A percentile compares a stretch with the other conserved stretches of the same genome.
phyloP scores from a whole-genome alignment of 176 grass and related monocot species.

The Luzula sylvatica region DNA sequence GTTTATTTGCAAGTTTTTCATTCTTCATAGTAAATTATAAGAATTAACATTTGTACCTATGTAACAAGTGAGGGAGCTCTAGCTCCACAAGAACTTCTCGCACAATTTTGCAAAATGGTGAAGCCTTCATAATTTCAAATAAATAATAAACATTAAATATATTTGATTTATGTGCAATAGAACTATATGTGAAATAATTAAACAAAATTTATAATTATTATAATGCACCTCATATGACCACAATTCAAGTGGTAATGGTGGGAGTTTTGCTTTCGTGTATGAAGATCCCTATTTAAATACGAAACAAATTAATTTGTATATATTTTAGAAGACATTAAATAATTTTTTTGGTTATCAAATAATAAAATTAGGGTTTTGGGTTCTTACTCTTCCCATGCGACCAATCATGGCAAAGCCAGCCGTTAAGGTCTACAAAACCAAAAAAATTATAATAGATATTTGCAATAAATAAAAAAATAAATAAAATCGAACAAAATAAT shows the following conservation, averaged over 20 bases:
- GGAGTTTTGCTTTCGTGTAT: slow-evolving; percentile 63
- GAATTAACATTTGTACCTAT: slow-evolving; percentile 30
- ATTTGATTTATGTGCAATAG: neutral
- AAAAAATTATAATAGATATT: neutral
- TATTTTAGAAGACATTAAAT: slow-evolving; percentile 8
- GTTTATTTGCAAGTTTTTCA: neutral
- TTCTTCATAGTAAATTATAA: neutral
- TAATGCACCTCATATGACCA: slow-evolving; percentile 82
- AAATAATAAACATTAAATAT: slow-evolving; percentile 4
- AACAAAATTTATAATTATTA: neutral
- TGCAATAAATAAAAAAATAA: neutral
- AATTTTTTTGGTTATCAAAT: neutral
- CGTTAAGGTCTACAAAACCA: slow-evolving; percentile 54
- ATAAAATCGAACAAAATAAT: neutral
- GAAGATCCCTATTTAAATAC: slow-evolving; percentile 42
- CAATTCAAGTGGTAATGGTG: slow-evolving; percentile 60
- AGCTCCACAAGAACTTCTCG: slow-evolving; percentile 82
- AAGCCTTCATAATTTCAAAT: slow-evolving; percentile 36
- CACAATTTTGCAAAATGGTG: slow-evolving; percentile 87
- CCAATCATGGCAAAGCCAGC: slow-evolving; percentile 62
- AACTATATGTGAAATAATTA: neutral
- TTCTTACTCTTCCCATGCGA: slow-evolving; percentile 57
- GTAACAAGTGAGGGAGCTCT: slow-evolving; percentile 82
- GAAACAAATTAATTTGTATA: neutral
- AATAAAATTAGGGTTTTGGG: neutral